These are phyloP conservation scores for Krasilnikovozyma curviuscula DNA, from an alignment of 768 basidiomycete genomes.

Conservation along the genomic window DNA sequence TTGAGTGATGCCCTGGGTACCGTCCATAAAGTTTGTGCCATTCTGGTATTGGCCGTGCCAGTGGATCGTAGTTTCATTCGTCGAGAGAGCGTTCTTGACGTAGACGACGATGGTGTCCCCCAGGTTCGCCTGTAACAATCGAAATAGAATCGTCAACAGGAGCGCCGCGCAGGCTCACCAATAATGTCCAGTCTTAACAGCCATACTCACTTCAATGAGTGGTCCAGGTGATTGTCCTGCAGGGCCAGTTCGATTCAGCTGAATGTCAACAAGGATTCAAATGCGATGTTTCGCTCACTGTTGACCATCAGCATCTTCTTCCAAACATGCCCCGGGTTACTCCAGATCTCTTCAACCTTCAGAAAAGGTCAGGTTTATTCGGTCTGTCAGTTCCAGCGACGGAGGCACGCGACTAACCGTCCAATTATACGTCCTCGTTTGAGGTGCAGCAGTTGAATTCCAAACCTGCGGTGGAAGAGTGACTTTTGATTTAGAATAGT, in stretches of 20 bases:
- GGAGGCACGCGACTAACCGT: too few relatives aligned
- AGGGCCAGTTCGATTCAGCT: background rate
- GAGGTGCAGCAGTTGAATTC: background rate
- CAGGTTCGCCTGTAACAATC: too few relatives aligned
- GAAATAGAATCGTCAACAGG: too few relatives aligned
- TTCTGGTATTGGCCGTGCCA: conserved; percentile 17
- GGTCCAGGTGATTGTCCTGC: conserved; percentile 12
- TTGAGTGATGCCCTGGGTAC: conserved; percentile 33
- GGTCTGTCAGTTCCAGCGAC: too few relatives aligned
- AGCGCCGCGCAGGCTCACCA: too few relatives aligned
- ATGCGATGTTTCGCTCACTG: background rate
- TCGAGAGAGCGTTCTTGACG: conserved; percentile 4
- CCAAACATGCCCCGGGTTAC: conserved; percentile 1
- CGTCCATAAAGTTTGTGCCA: conserved; percentile 34
- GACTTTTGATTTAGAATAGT: background rate
- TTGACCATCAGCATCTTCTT: conserved; percentile 16
- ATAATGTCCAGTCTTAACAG: too few relatives aligned
- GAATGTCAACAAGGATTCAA: background rate
- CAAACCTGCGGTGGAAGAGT: background rate
- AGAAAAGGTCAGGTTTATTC: too few relatives aligned
- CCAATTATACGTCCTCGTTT: conserved; percentile 4
- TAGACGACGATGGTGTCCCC: conserved; percentile 6
- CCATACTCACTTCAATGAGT: too few relatives aligned
- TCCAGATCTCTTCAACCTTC: conserved; percentile 6
- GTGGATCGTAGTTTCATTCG: conserved; percentile 10